Conservation (phyloP, 805 yeast species). For the Candida hungchunana region DNA sequence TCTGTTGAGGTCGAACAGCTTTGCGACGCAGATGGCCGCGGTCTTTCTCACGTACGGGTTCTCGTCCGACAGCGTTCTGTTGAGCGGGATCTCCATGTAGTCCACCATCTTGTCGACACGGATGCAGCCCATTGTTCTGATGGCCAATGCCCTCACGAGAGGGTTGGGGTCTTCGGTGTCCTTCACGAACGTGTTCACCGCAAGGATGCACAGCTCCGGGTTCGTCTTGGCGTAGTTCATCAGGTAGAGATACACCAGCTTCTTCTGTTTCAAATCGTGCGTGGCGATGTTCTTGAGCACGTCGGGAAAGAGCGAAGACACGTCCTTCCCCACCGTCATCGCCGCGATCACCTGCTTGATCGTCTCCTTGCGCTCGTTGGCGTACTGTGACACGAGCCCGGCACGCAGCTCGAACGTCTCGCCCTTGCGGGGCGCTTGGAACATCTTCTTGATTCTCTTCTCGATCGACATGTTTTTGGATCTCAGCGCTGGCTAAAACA, state of each 20-base stretch:
- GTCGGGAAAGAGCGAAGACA: constrained; percentile 90
- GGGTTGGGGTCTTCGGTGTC: constrained; percentile 98
- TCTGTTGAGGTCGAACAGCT: constrained; percentile 81
- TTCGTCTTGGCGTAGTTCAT: constrained; percentile 97
- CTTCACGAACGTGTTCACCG: constrained; percentile 92
- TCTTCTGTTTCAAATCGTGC: constrained; percentile 93
- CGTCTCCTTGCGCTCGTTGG: constrained; percentile 92
- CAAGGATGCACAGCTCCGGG: constrained; percentile 93
- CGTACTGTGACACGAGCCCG: constrained; percentile 92
- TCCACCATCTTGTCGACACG: constrained; percentile 94
- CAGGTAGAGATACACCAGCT: constrained; percentile 86
- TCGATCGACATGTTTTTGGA: constrained; percentile 40
- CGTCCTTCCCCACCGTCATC: constrained; percentile 97
- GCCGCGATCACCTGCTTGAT: constrained; percentile 96
- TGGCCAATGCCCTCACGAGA: constrained; percentile 89
- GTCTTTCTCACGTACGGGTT: constrained; percentile 97
- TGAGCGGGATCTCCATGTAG: constrained; percentile 86
- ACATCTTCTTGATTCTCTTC: constrained; percentile 48
- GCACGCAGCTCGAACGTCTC: constrained; percentile 88
- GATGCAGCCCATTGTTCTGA: constrained; percentile 98
- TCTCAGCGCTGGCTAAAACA: too few species aligned
- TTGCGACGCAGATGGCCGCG: constrained; percentile 96
- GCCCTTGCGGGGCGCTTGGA: constrained; percentile 57
- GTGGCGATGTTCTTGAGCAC: constrained; percentile 95
- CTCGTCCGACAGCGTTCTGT: constrained; percentile 81